Conservation (phyloP, 257 asterid species). For the Solanum lignicaule region DNA sequence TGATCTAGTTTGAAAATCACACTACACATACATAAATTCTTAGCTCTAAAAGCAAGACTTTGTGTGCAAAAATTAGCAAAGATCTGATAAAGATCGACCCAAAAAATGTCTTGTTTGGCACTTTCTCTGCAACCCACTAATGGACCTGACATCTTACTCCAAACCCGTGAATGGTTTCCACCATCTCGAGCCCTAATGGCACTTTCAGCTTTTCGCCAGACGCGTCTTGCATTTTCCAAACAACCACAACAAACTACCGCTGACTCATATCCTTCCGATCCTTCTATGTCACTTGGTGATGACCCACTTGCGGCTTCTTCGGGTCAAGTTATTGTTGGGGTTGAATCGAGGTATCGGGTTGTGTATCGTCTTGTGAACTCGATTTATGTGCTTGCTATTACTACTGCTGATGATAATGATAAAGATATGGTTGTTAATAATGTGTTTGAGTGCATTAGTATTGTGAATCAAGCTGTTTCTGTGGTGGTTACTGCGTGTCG, state of each 20-base stretch:
- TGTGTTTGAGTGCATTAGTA: conserved; percentile 77
- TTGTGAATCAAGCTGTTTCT: conserved; percentile 87
- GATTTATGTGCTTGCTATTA: conserved; percentile 76
- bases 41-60: not conserved
- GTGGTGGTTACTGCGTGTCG: conserved; percentile 90
- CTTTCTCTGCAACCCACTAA: conserved; percentile 84
- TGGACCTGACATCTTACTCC: conserved; percentile 85
- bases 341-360: conserved; percentile 75
- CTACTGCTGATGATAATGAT: conserved; percentile 64
- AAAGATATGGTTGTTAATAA: conserved; percentile 27
- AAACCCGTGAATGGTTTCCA: conserved; percentile 98
- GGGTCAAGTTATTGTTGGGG: conserved; percentile 88
- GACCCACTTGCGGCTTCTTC: conserved; percentile 94
- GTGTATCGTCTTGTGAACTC: conserved; percentile 87
- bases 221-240: conserved; percentile 67
- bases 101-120: conserved; percentile 71
- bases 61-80: not conserved
- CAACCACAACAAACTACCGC: conserved; percentile 23
- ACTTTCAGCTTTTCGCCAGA: conserved; percentile 77
- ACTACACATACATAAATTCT: not conserved
- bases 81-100: conserved; percentile 9
- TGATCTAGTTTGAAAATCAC: not conserved
- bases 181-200: conserved; percentile 92
- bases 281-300: conserved; percentile 62
- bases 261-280: conserved; percentile 21